Percentiles rank a stretch among this genome's conserved stretches.
phyloP scores from a whole-genome alignment of 2,329 filamentous ascomycete genomes.

The Phoma herbarum region DNA sequence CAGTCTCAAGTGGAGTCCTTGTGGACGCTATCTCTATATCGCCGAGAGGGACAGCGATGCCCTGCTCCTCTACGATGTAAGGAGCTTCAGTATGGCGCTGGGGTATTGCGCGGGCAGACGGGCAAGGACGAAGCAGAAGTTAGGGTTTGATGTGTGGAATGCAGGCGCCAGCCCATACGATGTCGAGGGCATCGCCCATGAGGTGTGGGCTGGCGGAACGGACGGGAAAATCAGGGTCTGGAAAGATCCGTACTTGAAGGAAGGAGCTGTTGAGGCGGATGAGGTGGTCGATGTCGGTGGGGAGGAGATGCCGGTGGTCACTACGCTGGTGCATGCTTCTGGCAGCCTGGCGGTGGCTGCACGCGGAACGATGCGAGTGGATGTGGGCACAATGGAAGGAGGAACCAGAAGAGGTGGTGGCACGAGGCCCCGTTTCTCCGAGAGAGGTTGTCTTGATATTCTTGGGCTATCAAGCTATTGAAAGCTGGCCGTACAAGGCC shows the following conservation, averaged over 20 bases:
- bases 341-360: conserved; percentile 38
- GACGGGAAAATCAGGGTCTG: conserved; percentile 63
- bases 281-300: conserved; percentile 32
- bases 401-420: conserved; percentile 24
- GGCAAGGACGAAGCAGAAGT: conserved; percentile 62
- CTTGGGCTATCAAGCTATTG: conserved; percentile 28
- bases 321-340: conserved; percentile 36
- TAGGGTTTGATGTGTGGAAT: conserved; percentile 62
- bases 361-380: conserved; percentile 28
- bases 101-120: conserved; percentile 57
- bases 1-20: conserved; percentile 65
- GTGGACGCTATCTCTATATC: conserved; percentile 66
- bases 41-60: conserved; percentile 65
- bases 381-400: neutral
- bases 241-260: conserved; percentile 41
- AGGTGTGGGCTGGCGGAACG: conserved; percentile 67
- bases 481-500: neutral
- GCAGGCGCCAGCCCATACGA: conserved; percentile 38
- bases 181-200: conserved; percentile 47
- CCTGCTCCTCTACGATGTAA: conserved; percentile 67
- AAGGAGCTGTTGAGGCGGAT: conserved; percentile 51
- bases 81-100: conserved; percentile 61
- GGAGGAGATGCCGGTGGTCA: conserved; percentile 30
- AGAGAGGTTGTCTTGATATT: conserved; percentile 40
- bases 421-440: conserved; percentile 22